Base-by-base conservation (phyloP, 306 rosid genomes). In the Dicorynia guianensis region DNA sequence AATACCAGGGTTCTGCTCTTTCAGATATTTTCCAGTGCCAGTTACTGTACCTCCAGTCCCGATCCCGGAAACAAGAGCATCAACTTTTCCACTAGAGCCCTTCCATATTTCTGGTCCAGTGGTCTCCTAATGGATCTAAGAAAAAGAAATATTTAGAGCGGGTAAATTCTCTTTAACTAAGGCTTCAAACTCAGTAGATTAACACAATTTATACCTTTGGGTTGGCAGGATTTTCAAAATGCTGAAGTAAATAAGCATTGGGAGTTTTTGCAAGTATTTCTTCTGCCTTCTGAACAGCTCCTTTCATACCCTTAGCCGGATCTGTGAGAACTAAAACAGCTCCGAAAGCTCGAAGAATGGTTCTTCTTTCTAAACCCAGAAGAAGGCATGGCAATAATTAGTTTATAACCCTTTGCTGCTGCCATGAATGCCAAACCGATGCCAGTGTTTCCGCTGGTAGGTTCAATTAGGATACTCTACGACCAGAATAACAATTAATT, bases 11-110 rank as follows among this genome's bases (percentile, higher is more conserved):
- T 93, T 91, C 67, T 93, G 87, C 78, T 93, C 98, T 84, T 87
- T 91, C 71, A 93, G 89, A 80, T 86, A 93, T 78, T 82, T 91
- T 76, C 98, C 98, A 36, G 85, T 89, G 61, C 97, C 98, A 12
- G 98, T 89, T 75, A 91, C 9, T 7, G 98, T 93, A 58, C 98
- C 98, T 61, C 98, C 98, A 13, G 98, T 93, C 72, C 98, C 96
- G 72, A 91, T 91, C 70, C 97, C 98, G 34, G 98, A 91, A 76
- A 93, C 93, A 72, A 93, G 61, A n/a, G 90, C 94, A 57, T 91
- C 96, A n/a, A 89, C 86, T 83, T 93, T 89, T 25, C 90, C 94
- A 64, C 73, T 74, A 1, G 97, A 71, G 71, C 92, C 80, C 74
- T 80, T 85, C 98, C 98, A 93, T 12, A 93, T 87, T 85, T 93